Evolutionary conservation across 2,329 filamentous ascomycete genomes (phyloP), one percentile per base, ranked within the genome.

Genomic region (Stagonosporopsis chrysanthemi): DNA sequence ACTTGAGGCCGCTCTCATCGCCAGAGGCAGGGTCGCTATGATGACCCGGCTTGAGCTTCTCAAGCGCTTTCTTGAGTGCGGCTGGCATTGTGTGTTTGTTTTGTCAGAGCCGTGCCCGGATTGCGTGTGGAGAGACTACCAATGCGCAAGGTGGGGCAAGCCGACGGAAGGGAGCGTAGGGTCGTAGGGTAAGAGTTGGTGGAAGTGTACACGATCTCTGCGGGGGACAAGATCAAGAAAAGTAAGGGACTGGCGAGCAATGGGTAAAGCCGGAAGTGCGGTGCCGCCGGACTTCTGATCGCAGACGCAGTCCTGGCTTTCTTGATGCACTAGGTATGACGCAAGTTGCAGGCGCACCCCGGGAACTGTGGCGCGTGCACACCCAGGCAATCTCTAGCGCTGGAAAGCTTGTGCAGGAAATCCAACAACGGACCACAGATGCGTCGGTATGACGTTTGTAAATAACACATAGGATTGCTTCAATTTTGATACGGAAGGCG

Each of bases 1-100:
- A 74, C 55, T 68, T 73, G 63, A 69, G 23, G 45, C 65, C 62
- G 48, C 48, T 61, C 53, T 78, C 76, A 26, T 75, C 71, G 57
- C 76, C 75, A 6, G 72, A 76, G 39, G 66, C 61, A 8, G 71
- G 67, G 57, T 72, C 71, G 65, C 61, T 65, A 46, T 63, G 31
- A 14, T 33, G 49, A 56, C 68, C 71, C 29, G 77, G 70, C 70
- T 78, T 78, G 59, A 82, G 71, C 70, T 78, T 79, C 46, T 68
- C 73, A 48, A 78, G 70, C 26, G 78, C 79, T 67, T 80, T 81
- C 65, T 81, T 81, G 63, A 82, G 77, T 50, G 79, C 77, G 61
- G 71, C 66, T 15, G 54, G 54, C 67, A 60, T 68, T 57, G 54
- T 58, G 38, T 50, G 35, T 58, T 49, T 60, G 54, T 44, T 56